phyloP scores from a whole-genome alignment of 139 green algal genomes.

The Auxenochlorella pyrenoidosa region DNA sequence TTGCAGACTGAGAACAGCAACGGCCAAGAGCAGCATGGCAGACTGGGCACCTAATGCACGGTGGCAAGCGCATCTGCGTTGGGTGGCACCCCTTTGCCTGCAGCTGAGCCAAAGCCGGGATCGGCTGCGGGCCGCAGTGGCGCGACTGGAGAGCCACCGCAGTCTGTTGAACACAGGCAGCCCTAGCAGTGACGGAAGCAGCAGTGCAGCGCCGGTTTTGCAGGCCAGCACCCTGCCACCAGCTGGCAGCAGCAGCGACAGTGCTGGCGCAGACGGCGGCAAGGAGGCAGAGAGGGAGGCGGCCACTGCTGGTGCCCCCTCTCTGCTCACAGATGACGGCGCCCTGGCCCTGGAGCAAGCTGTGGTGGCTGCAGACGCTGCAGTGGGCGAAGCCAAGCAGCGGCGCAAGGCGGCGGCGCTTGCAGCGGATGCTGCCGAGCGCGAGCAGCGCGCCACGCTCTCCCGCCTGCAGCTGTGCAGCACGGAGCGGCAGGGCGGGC shows the following conservation, averaged over 20 bases:
- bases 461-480: conserved; percentile 40
- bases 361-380: conserved; percentile 37
- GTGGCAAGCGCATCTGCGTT: neutral
- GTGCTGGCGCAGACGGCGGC: neutral
- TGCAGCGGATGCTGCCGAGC: conserved; percentile 6
- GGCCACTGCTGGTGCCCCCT: neutral
- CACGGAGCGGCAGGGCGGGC: neutral
- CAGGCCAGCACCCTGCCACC: neutral
- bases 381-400: conserved; percentile 22
- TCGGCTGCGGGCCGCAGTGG: neutral
- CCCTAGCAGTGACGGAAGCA: neutral
- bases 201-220: neutral
- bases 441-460: conserved; percentile 29
- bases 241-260: neutral
- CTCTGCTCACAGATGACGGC: neutral
- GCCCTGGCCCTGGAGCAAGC: neutral
- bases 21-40: too few relatives aligned
- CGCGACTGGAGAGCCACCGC: neutral
- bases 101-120: neutral
- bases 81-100: neutral
- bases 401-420: conserved; percentile 16
- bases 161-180: neutral
- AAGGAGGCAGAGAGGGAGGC: neutral
- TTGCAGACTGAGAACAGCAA: too few relatives aligned
- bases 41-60: too few relatives aligned